These are phyloP conservation scores for Ophiostoma tasmaniense DNA, from an alignment of 2,329 filamentous ascomycete species.

Conservation along the genomic window DNA sequence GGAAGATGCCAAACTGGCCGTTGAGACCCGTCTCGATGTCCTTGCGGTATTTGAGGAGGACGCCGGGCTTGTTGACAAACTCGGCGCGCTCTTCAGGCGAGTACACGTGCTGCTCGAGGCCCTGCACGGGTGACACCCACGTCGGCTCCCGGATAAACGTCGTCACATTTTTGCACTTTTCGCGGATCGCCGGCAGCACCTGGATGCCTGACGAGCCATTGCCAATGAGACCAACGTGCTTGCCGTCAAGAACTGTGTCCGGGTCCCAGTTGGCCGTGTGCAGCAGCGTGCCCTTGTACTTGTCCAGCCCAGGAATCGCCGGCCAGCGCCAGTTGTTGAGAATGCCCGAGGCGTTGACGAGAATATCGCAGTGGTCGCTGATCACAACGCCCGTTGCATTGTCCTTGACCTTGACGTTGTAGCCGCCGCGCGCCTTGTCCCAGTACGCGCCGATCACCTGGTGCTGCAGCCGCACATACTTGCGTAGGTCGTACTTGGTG, in stretches of 20 bases:
- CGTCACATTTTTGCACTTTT: constrained; percentile 18
- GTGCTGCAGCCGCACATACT: constrained; percentile 37
- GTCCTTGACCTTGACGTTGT: constrained; percentile 30
- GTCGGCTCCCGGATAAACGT: constrained; percentile 20
- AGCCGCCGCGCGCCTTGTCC: constrained; percentile 34
- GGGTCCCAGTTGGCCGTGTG: constrained; percentile 27
- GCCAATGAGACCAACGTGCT: constrained; percentile 28
- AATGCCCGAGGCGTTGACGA: constrained; percentile 22
- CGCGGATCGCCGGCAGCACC: constrained; percentile 24
- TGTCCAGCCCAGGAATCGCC: constrained; percentile 28
- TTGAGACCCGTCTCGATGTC: constrained; percentile 18
- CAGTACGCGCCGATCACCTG: constrained; percentile 36
- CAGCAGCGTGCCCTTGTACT: constrained; percentile 25
- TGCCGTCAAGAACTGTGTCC: constrained; percentile 21
- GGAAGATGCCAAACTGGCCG: constrained; percentile 17
- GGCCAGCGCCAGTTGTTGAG: constrained; percentile 26
- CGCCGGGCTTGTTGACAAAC: constrained; percentile 18
- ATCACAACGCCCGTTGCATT: constrained; percentile 21
- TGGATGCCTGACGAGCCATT: constrained; percentile 28
- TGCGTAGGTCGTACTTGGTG: constrained; percentile 28
- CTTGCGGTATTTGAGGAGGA: constrained; percentile 18
- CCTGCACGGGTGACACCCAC: constrained; percentile 20
- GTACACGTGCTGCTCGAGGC: constrained; percentile 20
- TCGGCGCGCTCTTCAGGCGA: constrained; percentile 15
- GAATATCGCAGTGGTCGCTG: constrained; percentile 19